Percentiles rank a stretch among this genome's conserved stretches.
These are phyloP conservation scores for Hydnomerulius pinastri DNA, from an alignment of 768 basidiomycete genomes.

Conservation along the genomic window DNA sequence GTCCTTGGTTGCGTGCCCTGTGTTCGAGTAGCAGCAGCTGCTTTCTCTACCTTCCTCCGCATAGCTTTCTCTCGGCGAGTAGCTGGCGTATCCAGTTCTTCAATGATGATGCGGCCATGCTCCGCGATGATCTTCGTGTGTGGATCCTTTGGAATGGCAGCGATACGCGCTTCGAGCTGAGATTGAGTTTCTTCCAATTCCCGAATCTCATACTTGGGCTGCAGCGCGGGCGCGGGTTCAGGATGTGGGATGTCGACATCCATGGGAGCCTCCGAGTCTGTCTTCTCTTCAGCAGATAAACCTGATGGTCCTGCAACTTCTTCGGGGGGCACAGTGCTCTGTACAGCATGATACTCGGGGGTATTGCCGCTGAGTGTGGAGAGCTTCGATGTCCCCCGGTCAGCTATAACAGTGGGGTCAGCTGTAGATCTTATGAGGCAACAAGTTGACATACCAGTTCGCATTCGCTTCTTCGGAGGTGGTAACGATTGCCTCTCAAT, in stretches of 20 bases:
- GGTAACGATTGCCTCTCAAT: conserved; percentile 46
- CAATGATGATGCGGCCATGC: conserved; percentile 62
- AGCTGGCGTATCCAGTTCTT: conserved; percentile 72
- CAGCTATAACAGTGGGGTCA: conserved; percentile 6
- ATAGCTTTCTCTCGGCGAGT: conserved; percentile 60
- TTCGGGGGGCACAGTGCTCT: conserved; percentile 23
- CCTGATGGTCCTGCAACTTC: conserved; percentile 29
- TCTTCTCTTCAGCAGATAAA: conserved; percentile 18
- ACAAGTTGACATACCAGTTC: conserved; percentile 38
- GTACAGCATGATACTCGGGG: conserved; percentile 47
- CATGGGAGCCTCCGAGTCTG: conserved; percentile 17
- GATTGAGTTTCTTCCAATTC: conserved; percentile 10
- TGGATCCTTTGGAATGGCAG: conserved; percentile 28
- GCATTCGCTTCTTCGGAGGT: conserved; percentile 58
- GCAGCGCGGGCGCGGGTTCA: too few relatives aligned
- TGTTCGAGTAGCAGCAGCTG: conserved; percentile 16
- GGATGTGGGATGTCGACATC: conserved; percentile 12
- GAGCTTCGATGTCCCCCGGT: conserved; percentile 44
- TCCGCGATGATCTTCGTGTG: conserved; percentile 34
- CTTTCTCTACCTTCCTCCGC: conserved; percentile 45
- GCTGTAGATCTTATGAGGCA: neutral
- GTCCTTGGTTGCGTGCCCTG: neutral
- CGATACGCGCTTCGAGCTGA: conserved; percentile 29
- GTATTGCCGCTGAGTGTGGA: conserved; percentile 49
- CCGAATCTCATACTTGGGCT: neutral